Conservation (phyloP, 768 basidiomycete genomes). For the Austroboletus festivus region DNA sequence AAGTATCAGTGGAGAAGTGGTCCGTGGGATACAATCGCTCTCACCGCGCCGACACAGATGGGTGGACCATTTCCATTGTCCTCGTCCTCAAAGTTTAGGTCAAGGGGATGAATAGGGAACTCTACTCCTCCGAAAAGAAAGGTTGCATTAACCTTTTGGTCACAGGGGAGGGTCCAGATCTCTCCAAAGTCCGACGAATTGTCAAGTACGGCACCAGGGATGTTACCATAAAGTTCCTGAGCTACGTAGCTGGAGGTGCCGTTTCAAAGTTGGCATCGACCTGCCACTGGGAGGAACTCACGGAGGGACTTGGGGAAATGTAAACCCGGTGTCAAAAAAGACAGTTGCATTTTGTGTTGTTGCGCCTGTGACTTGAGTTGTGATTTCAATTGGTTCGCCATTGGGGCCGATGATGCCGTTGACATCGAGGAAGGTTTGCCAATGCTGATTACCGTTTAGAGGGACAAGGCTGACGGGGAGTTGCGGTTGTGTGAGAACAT, state of each 20-base stretch:
- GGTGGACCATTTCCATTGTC: constrained; percentile 20
- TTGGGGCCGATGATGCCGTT: constrained; percentile 63
- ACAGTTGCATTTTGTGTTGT: constrained; percentile 50
- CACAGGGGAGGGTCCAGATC: constrained; percentile 63
- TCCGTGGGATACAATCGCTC: constrained; percentile 12
- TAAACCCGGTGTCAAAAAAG: constrained; percentile 69
- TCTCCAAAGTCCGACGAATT: constrained; percentile 40
- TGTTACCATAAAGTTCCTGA: constrained; percentile 56
- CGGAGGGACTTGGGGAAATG: constrained; percentile 60
- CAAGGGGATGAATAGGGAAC: constrained; percentile 66
- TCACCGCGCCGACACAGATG: constrained; percentile 48
- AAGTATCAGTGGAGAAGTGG: background rate
- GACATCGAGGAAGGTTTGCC: constrained; percentile 59
- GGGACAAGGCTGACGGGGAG: constrained; percentile 45
- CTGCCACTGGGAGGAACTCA: constrained; percentile 23
- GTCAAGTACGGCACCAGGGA: constrained; percentile 50
- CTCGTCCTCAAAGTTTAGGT: constrained; percentile 39
- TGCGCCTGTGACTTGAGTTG: constrained; percentile 43
- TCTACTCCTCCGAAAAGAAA: constrained; percentile 56
- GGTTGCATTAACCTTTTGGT: constrained; percentile 59
- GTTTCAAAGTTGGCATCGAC: constrained; percentile 14
- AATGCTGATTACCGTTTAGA: constrained; percentile 51
- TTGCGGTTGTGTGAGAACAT: constrained; percentile 48
- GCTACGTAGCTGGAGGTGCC: constrained; percentile 42
- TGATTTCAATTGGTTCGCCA: constrained; percentile 45